phyloP scores from a whole-genome alignment of 2,329 filamentous ascomycete genomes.

The Exophiala xenobiotica region DNA sequence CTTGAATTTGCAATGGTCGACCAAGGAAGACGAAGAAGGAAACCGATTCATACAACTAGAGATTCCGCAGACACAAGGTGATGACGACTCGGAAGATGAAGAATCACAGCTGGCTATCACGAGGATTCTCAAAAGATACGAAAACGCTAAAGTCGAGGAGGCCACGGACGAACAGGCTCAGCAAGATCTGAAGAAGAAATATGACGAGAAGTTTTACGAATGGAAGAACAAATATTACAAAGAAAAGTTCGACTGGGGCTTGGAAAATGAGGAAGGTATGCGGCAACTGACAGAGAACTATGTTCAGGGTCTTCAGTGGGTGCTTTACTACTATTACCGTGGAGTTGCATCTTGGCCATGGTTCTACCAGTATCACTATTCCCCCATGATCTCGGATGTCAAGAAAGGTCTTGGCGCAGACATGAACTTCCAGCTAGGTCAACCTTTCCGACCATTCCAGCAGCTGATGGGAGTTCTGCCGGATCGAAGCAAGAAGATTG shows the following conservation, averaged over 20 bases:
- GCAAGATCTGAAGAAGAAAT: constrained; percentile 75
- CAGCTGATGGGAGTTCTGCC: constrained; percentile 98
- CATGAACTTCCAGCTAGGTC: constrained; percentile 88
- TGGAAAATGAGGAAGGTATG: constrained; percentile 77
- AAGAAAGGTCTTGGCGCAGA: constrained; percentile 82
- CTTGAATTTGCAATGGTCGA: constrained; percentile 65
- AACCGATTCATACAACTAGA: constrained; percentile 65
- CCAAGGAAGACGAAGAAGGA: constrained; percentile 62
- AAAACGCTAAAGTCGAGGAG: constrained; percentile 83
- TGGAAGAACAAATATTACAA: constrained; percentile 97
- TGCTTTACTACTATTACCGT: constrained; percentile 95
- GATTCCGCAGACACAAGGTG: constrained; percentile 51
- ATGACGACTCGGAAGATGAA: constrained; percentile 74
- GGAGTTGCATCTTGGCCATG: constrained; percentile 98
- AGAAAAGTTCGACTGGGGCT: constrained; percentile 85
- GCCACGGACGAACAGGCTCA: constrained; percentile 75
- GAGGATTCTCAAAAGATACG: constrained; percentile 84
- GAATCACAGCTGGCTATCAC: constrained; percentile 80
- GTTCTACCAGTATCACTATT: constrained; percentile 97
- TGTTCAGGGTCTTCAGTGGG: constrained; percentile 96
- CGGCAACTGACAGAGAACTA: constrained; percentile 89
- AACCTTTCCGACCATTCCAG: constrained; percentile 92
- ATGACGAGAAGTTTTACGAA: constrained; percentile 81
- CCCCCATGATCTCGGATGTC: constrained; percentile 95
- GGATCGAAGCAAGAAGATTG: constrained; percentile 95